Base-by-base conservation (phyloP, 768 basidiomycete genomes). In the Lactarius quietus region DNA sequence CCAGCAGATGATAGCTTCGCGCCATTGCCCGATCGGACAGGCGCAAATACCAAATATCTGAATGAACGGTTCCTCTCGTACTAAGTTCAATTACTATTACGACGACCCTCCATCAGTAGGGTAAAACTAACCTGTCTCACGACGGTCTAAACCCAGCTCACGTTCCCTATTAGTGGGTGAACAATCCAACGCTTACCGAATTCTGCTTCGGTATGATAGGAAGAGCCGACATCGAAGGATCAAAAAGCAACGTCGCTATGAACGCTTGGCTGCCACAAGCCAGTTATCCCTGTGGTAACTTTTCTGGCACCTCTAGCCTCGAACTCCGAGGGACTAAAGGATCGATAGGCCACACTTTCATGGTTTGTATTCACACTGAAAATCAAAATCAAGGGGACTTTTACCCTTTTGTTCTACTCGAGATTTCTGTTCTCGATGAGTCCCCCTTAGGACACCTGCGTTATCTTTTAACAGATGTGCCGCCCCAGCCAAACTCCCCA, bases 81-180 rank as follows among this genome's bases (percentile, higher is more conserved):
- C 86, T 87, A 86, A 84, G 84, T 83, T 84, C 83, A 84, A 87
- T 86, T 87, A 85, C 85, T 84, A 81, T 87, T 83, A 81, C 81
- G 82, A 85, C 78, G 80, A 86, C 84, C 75, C 83, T 83, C 82
- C 86, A 87, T 86, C 84, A 87, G 84, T 86, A 88, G 85, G 84
- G 86, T 87, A 88, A 87, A 87, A 88, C 85, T 87, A 88, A 87
- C 85, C 86, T 87, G 85, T 88, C 86, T 86, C 86, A 87, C 84
- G 83, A 87, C 82, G 83, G 86, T 86, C 86, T 86, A 87, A 87
- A 86, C 85, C 85, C 85, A 86, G 85, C 85, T 86, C 85, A 86
- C 82, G 81, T 85, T 87, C 84, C 86, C 85, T 86, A 86, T 86
- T 85, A 81, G 81, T 83, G 85, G 85, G 85, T 87, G 86, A 87